These are phyloP conservation scores for Globomyces sp. DNA, from an alignment of 371 early-diverging fungal species.

Conservation along the genomic window DNA sequence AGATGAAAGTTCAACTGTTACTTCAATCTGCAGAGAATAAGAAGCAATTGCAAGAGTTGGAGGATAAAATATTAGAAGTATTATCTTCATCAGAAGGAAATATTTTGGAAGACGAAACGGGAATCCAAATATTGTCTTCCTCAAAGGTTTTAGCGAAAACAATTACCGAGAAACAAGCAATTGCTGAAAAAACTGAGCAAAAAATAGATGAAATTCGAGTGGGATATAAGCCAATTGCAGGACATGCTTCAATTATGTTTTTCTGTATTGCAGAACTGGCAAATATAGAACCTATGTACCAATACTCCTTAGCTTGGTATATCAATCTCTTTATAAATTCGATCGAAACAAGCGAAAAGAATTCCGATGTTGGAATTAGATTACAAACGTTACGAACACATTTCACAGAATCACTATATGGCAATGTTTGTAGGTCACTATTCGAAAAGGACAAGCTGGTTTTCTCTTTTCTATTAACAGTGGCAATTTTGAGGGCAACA, in stretches of 20 bases:
- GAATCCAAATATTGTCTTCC: slow-evolving; percentile 53
- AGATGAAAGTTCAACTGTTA: slow-evolving; percentile 53
- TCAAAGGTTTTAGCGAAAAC: slow-evolving; percentile 55
- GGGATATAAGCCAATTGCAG: slow-evolving; percentile 53
- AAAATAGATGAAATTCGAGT: slow-evolving; percentile 58
- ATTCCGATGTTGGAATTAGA: slow-evolving; percentile 41
- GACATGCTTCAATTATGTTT: slow-evolving; percentile 47
- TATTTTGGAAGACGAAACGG: slow-evolving; percentile 59
- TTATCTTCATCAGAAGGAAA: slow-evolving; percentile 53
- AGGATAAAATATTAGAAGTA: slow-evolving; percentile 55
- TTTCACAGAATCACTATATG: slow-evolving; percentile 50
- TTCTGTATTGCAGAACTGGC: slow-evolving; percentile 57
- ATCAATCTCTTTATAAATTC: slow-evolving; percentile 52
- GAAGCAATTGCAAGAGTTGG: slow-evolving; percentile 53
- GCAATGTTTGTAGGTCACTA: slow-evolving; percentile 54
- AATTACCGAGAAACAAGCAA: slow-evolving; percentile 51
- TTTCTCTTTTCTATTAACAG: slow-evolving; percentile 50
- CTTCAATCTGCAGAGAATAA: slow-evolving; percentile 56
- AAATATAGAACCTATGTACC: slow-evolving; percentile 60
- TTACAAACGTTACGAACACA: slow-evolving; percentile 38
- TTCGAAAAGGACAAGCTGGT: slow-evolving; percentile 61
- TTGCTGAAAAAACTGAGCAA: slow-evolving; percentile 51
- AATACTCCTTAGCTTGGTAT: slow-evolving; percentile 55
- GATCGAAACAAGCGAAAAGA: slow-evolving; percentile 51
- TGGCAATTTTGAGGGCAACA: slow-evolving; percentile 40